Conservation (phyloP, 805 yeast genomes). For the Barnettozyma vustinii region DNA sequence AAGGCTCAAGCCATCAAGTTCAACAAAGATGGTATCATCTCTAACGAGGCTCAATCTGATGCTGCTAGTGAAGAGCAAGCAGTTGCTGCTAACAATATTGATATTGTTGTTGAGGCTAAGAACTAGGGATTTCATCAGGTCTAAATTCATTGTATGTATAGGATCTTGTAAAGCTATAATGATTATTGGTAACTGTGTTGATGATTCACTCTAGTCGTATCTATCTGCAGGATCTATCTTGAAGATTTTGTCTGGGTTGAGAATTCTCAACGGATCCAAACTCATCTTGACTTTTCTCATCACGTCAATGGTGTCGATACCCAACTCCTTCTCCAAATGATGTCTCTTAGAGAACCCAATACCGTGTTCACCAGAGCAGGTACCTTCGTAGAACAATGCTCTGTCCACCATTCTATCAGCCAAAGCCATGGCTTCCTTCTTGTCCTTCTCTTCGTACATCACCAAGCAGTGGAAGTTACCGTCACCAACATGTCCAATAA, state of each 20-base stretch:
- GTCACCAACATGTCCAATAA: constrained; percentile 80
- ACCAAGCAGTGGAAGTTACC: constrained; percentile 74
- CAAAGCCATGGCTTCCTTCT: constrained; percentile 40
- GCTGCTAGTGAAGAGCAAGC: not conserved
- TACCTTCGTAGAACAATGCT: constrained; percentile 69
- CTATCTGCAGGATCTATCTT: constrained; percentile 47
- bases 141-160: not conserved
- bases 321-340: constrained; percentile 56
- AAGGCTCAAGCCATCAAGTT: constrained; percentile 35
- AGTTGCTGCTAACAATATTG: not conserved
- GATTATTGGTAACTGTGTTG: not conserved
- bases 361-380: constrained; percentile 86
- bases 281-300: constrained; percentile 73
- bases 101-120: not conserved
- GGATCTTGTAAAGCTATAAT: not conserved
- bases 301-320: constrained; percentile 55
- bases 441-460: constrained; percentile 49
- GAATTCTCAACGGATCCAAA: constrained; percentile 63
- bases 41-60: constrained; percentile 8
- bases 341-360: constrained; percentile 71
- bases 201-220: not conserved
- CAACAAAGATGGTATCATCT: constrained; percentile 29
- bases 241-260: constrained; percentile 79
- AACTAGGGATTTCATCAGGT: not conserved
- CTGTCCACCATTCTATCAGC: constrained; percentile 59